Evolutionary conservation across 75 land plant genomes (phyloP), one percentile per base, ranked within the genome.

Genomic region (Sequoiadendron giganteum): DNA sequence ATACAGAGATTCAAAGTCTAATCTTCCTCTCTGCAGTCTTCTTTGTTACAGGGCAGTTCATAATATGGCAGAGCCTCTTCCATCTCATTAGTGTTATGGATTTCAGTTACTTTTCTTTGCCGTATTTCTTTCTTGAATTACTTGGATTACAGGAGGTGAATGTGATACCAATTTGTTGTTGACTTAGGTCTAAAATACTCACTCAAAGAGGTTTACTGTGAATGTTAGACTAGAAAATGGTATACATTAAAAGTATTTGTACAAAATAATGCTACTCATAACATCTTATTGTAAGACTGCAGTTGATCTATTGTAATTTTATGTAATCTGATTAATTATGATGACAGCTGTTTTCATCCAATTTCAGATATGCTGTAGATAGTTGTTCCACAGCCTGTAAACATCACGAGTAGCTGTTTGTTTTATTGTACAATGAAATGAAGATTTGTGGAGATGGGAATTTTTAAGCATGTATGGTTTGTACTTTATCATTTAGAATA

Each of bases 21-120:
- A 89, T 43, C 89, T 91, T 83, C 93, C 93, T 56, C 93, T 93
- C 48, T 93, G 93, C 86, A 93, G 93, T 88, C 91, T 93, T 86
- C 89, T 89, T 56, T 93, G 93, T 80, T 93, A 93, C 68, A 76
- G 86, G 83, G 93, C 90, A n/a, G 86, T 93, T 38, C 92, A 91
- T 34, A 43, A 86, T n/a, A 52, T 42, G 79, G 56, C 85, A 77
- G 42, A 83, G 13, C 85, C 85, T 25, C 49, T 83, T 32, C 45
- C 85, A 83, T 83, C 85, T 73, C 77, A 73, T 32, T 73, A 73
- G 38, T 32, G 77, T 7, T 11, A 32, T 73, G 38, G 38, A 32
- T 0, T 34, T 34, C 38, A 73, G 38, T 34, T 30, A 34, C 38
- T 73, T 13, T 52, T 52, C 54, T 73, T 34, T 73, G 32, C 38